A percentile compares a stretch with the other conserved stretches of the same genome.
phyloP scores from a whole-genome alignment of 2,329 filamentous ascomycete genomes.

The Microsporum audouinii region DNA sequence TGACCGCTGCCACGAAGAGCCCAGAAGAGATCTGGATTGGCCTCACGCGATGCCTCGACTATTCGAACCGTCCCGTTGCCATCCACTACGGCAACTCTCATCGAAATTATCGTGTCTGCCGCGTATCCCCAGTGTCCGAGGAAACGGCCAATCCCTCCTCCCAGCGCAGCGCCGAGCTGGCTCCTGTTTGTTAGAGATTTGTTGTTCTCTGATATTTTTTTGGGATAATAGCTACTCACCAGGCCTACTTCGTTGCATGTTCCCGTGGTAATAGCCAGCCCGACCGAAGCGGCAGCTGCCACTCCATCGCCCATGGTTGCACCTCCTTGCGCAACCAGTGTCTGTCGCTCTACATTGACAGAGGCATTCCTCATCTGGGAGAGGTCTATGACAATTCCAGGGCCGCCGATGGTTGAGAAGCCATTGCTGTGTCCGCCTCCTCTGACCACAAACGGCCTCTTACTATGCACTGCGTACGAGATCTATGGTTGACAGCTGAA shows the following conservation, averaged over 20 bases:
- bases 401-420: conserved; percentile 3
- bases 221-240: neutral
- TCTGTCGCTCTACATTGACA: neutral
- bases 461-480: neutral
- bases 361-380: conserved; percentile 2
- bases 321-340: neutral
- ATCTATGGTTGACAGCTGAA: neutral
- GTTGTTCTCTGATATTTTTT: neutral
- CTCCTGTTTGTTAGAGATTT: neutral
- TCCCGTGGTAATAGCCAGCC: conserved; percentile 1
- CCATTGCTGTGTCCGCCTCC: conserved; percentile 7
- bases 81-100: neutral
- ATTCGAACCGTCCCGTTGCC: conserved; percentile 10
- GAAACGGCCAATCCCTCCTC: conserved; percentile 1
- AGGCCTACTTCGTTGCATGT: conserved; percentile 5
- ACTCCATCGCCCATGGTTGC: conserved; percentile 4
- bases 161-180: conserved; percentile 3
- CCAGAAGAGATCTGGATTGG: conserved; percentile 26
- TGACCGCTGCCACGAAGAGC: conserved; percentile 27
- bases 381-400: conserved; percentile 5
- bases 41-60: conserved; percentile 17
- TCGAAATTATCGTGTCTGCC: conserved; percentile 3
- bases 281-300: neutral
- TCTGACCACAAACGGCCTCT: neutral
- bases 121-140: conserved; percentile 3